These are phyloP conservation scores for Domatiomyces catenatus DNA, from an alignment of 2,329 filamentous ascomycete genomes.

Conservation along the genomic window DNA sequence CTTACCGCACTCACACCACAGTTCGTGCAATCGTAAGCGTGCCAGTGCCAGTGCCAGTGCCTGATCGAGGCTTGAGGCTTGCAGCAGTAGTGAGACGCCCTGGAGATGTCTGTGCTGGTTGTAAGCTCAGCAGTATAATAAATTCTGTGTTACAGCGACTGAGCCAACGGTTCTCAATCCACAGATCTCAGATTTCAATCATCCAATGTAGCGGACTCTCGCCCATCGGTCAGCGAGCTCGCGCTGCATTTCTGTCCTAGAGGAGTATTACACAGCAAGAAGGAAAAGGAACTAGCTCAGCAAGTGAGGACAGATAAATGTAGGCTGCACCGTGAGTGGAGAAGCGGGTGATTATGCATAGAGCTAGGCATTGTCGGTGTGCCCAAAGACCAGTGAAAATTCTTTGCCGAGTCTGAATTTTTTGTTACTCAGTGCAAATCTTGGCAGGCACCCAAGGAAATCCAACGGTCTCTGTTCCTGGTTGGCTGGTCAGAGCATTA, in stretches of 20 bases:
- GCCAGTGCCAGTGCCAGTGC: neutral
- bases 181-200: conserved; percentile 12
- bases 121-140: neutral
- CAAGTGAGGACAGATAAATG: neutral
- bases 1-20: neutral
- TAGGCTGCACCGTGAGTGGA: neutral
- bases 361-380: neutral
- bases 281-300: neutral
- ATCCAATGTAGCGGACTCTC: conserved; percentile 31
- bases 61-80: neutral
- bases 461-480: no score
- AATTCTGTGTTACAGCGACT: neutral
- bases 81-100: neutral
- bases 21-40: neutral
- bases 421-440: neutral
- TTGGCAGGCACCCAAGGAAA: neutral
- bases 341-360: neutral
- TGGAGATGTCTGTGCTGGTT: conserved; percentile 1
- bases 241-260: conserved; percentile 31
- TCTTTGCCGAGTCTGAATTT: neutral
- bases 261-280: neutral
- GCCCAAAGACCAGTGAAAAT: neutral
- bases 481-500: no score
- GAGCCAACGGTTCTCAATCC: neutral
- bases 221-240: conserved; percentile 37